Conservation (phyloP, 148 eudicot genomes). For the Chenopodium berlandieri region DNA sequence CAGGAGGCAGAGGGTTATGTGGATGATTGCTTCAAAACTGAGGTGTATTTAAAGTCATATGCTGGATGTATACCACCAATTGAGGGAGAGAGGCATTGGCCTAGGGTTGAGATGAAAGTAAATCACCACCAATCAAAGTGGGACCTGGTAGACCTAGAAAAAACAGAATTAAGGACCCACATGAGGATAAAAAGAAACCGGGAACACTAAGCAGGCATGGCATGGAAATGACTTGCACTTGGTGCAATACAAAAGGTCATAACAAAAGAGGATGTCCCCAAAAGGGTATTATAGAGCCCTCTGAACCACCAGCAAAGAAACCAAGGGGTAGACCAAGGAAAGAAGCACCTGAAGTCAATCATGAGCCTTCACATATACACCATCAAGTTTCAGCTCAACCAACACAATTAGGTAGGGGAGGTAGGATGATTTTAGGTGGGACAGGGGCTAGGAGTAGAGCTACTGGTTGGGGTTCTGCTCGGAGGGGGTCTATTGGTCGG, state of each 20-base stretch:
- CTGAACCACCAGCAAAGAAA: background rate
- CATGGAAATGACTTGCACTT: background rate
- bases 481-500: background rate
- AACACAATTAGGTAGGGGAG: background rate
- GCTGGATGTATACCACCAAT: too few species aligned
- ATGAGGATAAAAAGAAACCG: background rate
- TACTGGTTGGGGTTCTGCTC: background rate
- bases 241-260: background rate
- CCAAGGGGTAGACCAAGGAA: background rate
- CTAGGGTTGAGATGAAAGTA: too few species aligned
- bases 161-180: too few species aligned
- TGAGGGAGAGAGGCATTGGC: too few species aligned
- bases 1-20: too few species aligned
- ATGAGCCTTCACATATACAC: background rate
- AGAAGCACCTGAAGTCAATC: background rate
- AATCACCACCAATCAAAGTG: too few species aligned
- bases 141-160: too few species aligned
- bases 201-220: background rate
- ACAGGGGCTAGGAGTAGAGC: background rate
- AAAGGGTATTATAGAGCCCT: background rate
- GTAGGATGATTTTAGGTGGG: background rate
- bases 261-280: background rate
- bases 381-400: background rate
- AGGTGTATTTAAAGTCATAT: too few species aligned
- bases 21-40: too few species aligned